These are phyloP conservation scores for Amphirosellinia nigrospora DNA, from an alignment of 495 filamentous ascomycete species.

Conservation along the genomic window DNA sequence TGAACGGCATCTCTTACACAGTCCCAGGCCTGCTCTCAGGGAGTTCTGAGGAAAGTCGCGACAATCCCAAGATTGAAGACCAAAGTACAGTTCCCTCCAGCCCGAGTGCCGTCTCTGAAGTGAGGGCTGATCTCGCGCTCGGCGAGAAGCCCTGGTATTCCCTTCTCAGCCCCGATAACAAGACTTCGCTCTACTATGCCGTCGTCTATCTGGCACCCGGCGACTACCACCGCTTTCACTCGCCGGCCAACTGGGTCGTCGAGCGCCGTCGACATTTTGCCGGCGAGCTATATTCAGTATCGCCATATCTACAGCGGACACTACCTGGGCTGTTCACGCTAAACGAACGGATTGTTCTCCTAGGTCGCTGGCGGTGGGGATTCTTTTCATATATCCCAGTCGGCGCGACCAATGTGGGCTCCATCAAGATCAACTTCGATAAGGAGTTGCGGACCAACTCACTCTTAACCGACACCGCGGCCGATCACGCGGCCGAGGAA, in stretches of 20 bases:
- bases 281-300: constrained; percentile 93
- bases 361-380: constrained; percentile 94
- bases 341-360: constrained; percentile 92
- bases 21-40: constrained; percentile 88
- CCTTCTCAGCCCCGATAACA: constrained; percentile 60
- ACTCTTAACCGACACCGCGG: constrained; percentile 85
- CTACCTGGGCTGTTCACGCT: constrained; percentile 93
- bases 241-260: constrained; percentile 90
- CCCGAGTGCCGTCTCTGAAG: constrained; percentile 74
- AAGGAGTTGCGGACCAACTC: constrained; percentile 91
- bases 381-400: constrained; percentile 97
- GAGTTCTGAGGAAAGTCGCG: constrained; percentile 50
- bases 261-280: constrained; percentile 93
- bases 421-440: constrained; percentile 97
- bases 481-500: constrained; percentile 78
- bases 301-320: constrained; percentile 89
- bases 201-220: constrained; percentile 98
- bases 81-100: constrained; percentile 62
- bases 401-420: constrained; percentile 97
- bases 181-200: constrained; percentile 83
- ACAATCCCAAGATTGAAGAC: constrained; percentile 58
- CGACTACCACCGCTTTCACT: constrained; percentile 99
- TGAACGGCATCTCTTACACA: constrained; percentile 97
- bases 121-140: constrained; percentile 80
- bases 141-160: constrained; percentile 81